These are phyloP conservation scores for Phaeosphaeria sp. DNA, from an alignment of 2,329 filamentous ascomycete genomes.

Conservation along the genomic window DNA sequence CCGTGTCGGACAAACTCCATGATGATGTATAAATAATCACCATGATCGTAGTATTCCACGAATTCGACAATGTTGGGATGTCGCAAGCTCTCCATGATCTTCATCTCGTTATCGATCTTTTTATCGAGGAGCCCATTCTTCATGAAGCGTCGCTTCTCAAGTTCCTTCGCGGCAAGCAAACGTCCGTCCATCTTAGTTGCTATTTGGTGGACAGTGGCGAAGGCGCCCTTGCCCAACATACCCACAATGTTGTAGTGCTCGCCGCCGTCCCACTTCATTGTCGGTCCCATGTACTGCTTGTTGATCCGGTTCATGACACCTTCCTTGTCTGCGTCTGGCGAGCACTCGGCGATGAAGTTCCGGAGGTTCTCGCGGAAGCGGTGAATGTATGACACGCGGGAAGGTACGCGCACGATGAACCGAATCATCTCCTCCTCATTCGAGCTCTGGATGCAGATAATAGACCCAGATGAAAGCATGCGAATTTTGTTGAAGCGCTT, in stretches of 20 bases:
- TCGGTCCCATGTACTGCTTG: conserved; percentile 47
- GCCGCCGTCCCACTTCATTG: conserved; percentile 84
- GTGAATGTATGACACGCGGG: conserved; percentile 68
- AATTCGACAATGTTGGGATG: conserved; percentile 94
- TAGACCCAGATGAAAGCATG: conserved; percentile 74
- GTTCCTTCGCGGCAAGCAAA: conserved; percentile 89
- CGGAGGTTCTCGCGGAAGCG: conserved; percentile 73
- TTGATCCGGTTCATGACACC: conserved; percentile 31
- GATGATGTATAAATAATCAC: conserved; percentile 86
- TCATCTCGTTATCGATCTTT: conserved; percentile 96
- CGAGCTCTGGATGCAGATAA: conserved; percentile 71
- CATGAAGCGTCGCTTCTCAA: conserved; percentile 91
- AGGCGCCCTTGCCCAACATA: conserved; percentile 84
- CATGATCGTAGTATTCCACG: conserved; percentile 85
- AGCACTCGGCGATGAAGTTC: conserved; percentile 64
- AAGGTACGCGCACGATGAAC: conserved; percentile 86
- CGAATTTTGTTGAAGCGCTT: conserved; percentile 55
- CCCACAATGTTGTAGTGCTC: conserved; percentile 79
- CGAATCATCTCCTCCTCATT: conserved; percentile 68
- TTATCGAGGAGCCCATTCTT: conserved; percentile 90
- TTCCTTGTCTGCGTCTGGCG: conserved; percentile 32
- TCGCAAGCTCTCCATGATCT: conserved; percentile 84
- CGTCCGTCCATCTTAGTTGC: conserved; percentile 84
- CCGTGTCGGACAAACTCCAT: conserved; percentile 91
- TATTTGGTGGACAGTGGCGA: conserved; percentile 91